Evolutionary conservation across 345 rosid genomes (phyloP).

Genomic region (Schrenkiella parvula): DNA sequence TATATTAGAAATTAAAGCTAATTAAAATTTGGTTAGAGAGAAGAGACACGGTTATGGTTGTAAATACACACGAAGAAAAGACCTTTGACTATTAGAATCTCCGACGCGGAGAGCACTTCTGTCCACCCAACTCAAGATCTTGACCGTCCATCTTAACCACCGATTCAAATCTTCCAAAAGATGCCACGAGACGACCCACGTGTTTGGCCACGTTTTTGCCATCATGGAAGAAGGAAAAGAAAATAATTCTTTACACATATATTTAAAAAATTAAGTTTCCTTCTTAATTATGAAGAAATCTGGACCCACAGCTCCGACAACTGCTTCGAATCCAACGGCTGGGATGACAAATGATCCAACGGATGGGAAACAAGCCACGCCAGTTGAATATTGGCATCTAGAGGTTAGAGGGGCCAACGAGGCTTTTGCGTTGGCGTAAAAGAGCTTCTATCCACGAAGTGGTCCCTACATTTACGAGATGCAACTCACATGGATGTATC

Average conservation of each 20-base stretch:
- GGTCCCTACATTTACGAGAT: constrained; percentile 20
- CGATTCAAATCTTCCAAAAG: constrained; percentile 25
- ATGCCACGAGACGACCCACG: constrained; percentile 33
- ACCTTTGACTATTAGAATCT: constrained; percentile 28
- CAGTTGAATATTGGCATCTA: constrained; percentile 22
- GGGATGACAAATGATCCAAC: constrained; percentile 27
- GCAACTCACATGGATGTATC: constrained; percentile 28
- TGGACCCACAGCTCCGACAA: constrained; percentile 20
- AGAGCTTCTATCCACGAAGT: constrained; percentile 33
- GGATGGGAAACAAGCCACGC: constrained; percentile 14
- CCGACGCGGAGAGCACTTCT: constrained; percentile 37
- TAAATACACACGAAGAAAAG: constrained; percentile 1
- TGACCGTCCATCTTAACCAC: constrained; percentile 22
- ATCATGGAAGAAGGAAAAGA: constrained; percentile 20
- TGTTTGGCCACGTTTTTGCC: constrained; percentile 34
- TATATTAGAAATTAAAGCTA: no score
- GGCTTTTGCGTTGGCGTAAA: constrained; percentile 34
- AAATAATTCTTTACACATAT: no score
- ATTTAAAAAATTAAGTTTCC: no score
- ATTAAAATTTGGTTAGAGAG: not conserved
- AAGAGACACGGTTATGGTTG: not conserved
- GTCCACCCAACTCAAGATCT: constrained; percentile 11
- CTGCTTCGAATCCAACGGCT: constrained; percentile 31
- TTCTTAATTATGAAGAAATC: not conserved
- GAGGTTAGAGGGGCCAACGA: constrained; percentile 12